Conservation (phyloP, 345 rosid species). For the Syzygium aqueum region DNA sequence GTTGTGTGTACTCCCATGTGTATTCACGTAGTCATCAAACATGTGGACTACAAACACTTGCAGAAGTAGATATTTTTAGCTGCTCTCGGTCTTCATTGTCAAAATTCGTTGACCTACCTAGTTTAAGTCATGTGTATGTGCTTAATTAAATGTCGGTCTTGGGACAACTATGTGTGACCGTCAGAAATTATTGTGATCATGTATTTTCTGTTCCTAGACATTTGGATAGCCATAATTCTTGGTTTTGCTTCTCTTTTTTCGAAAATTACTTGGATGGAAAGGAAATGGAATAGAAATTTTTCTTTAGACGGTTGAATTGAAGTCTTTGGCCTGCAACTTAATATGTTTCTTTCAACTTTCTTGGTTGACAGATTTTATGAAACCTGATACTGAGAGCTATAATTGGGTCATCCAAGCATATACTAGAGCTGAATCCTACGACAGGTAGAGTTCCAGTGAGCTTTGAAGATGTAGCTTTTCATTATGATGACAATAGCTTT, state of each 20-base stretch:
- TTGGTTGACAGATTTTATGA: conserved; percentile 56
- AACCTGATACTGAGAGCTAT: conserved; percentile 89
- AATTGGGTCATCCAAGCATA: conserved; percentile 98
- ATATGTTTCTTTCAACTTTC: conserved; percentile 6
- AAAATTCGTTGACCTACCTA: neutral
- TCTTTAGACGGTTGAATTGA: neutral
- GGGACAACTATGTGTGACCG: neutral
- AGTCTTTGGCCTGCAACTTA: neutral
- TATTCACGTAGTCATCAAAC: neutral
- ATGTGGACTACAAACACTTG: neutral
- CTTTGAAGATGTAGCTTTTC: neutral
- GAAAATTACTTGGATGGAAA: neutral
- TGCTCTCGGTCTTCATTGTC: neutral
- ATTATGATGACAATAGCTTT: neutral
- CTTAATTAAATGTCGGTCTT: neutral
- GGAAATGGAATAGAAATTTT: neutral
- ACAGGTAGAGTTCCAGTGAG: conserved; percentile 38
- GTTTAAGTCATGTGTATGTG: neutral
- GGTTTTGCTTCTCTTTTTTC: neutral
- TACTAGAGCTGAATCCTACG: conserved; percentile 92
- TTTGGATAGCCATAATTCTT: neutral
- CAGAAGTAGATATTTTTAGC: neutral
- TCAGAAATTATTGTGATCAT: neutral
- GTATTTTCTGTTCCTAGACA: neutral
- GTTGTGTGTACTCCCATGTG: neutral